phyloP scores from a whole-genome alignment of 2,329 filamentous ascomycete species.

The Botrytis fabae region DNA sequence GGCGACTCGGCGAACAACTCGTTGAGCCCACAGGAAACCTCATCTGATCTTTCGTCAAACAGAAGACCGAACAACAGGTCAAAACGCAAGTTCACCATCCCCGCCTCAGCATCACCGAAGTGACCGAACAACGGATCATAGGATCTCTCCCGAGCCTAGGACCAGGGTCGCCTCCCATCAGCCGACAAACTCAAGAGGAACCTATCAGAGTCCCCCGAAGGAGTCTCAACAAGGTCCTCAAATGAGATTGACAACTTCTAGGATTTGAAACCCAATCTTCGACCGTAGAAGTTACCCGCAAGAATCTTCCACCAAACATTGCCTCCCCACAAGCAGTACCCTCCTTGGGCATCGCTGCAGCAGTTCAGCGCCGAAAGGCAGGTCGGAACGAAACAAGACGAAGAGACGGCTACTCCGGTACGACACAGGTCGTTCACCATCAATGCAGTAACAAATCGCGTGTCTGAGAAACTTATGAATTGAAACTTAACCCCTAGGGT shows the following conservation, averaged over 20 bases:
- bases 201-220: slow-evolving; percentile 16
- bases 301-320: slow-evolving; percentile 15
- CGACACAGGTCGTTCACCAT: slow-evolving; percentile 12
- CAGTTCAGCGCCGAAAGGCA: slow-evolving; percentile 4
- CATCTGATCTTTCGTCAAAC: slow-evolving; percentile 3
- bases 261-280: slow-evolving; percentile 8
- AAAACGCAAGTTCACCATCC: slow-evolving; percentile 20
- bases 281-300: slow-evolving; percentile 5
- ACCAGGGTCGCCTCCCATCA: neutral
- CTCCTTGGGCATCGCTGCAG: slow-evolving; percentile 9
- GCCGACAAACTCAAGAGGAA: neutral
- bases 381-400: slow-evolving; percentile 18
- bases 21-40: slow-evolving; percentile 3
- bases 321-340: slow-evolving; percentile 9
- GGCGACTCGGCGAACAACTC: neutral
- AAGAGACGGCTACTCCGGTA: slow-evolving; percentile 15
- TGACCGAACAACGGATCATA: slow-evolving; percentile 20
- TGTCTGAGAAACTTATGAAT: slow-evolving; percentile 2
- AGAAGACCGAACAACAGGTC: slow-evolving; percentile 19
- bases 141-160: slow-evolving; percentile 7
- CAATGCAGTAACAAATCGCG: slow-evolving; percentile 18
- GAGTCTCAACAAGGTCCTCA: slow-evolving; percentile 15
- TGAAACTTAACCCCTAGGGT: slow-evolving; percentile 9
- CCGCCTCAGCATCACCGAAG: slow-evolving; percentile 18
- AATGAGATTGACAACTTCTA: neutral